Conservation (phyloP, 345 rosid genomes). For the Combretum micranthum region DNA sequence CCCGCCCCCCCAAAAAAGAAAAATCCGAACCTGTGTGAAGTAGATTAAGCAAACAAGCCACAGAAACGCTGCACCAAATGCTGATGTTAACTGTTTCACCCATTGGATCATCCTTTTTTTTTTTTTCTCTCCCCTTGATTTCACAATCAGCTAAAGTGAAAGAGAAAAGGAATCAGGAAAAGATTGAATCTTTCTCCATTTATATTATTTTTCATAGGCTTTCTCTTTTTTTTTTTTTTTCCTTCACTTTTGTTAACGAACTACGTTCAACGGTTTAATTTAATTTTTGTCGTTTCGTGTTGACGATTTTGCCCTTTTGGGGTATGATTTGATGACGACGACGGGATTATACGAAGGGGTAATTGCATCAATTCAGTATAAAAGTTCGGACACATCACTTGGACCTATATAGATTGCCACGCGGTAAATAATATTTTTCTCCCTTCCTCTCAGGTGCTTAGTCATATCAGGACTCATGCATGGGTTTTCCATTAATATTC, state of each 20-base stretch:
- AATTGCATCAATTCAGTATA: conserved; percentile 1
- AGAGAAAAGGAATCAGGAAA: neutral
- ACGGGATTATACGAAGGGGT: neutral
- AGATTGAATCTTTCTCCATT: too few relatives aligned
- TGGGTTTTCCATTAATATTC: too few relatives aligned
- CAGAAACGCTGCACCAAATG: conserved; percentile 72
- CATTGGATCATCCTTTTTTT: conserved; percentile 66
- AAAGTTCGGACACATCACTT: conserved; percentile 6
- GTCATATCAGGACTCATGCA: too few relatives aligned
- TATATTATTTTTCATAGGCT: too few relatives aligned
- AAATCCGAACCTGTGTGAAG: conserved; percentile 69
- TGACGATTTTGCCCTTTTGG: conserved; percentile 17
- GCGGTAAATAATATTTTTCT: too few relatives aligned
- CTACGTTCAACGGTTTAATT: conserved; percentile 10
- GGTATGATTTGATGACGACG: neutral
- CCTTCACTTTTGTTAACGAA: neutral
- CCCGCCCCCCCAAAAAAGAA: too few relatives aligned
- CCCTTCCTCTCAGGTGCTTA: too few relatives aligned
- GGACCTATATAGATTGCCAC: conserved; percentile 7
- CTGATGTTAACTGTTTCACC: conserved; percentile 48
- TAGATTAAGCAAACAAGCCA: conserved; percentile 93
- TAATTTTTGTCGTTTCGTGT: neutral
- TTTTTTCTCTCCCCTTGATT: too few relatives aligned
- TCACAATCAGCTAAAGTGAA: neutral
- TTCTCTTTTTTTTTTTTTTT: too few relatives aligned